Conservation (phyloP, 1,139 yeast genomes). For the Candida sanyaensis region DNA sequence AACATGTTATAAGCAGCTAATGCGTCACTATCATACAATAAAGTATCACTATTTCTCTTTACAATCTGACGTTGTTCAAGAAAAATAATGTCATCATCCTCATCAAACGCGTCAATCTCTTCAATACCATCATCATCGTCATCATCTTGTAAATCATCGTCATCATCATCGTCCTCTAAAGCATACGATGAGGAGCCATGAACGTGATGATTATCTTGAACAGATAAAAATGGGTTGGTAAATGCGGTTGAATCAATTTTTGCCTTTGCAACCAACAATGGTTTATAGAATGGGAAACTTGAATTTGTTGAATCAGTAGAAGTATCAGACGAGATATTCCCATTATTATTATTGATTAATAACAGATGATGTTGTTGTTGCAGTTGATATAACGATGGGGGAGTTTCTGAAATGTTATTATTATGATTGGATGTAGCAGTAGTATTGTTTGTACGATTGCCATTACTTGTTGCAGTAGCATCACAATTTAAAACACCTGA, state of each 20-base stretch:
- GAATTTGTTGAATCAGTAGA: conserved; percentile 5
- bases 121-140: conserved; percentile 22
- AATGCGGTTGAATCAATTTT: conserved; percentile 5
- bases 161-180: conserved; percentile 3
- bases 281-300: conserved; percentile 5
- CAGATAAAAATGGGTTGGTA: conserved; percentile 13
- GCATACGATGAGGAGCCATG: conserved; percentile 1
- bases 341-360: neutral
- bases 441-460: conserved; percentile 6
- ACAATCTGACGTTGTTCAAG: conserved; percentile 35
- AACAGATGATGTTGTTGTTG: conserved; percentile 6
- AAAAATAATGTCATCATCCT: conserved; percentile 36
- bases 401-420: conserved; percentile 3
- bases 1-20: conserved; percentile 48
- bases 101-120: conserved; percentile 15
- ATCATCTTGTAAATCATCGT: conserved; percentile 11
- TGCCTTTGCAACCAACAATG: conserved; percentile 4
- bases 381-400: conserved; percentile 5
- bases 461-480: conserved; percentile 10
- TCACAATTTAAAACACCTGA: conserved; percentile 37
- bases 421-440: neutral
- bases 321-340: conserved; percentile 2
- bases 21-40: conserved; percentile 41
- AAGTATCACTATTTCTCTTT: conserved; percentile 39
- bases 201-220: conserved; percentile 9